These are phyloP conservation scores for Smittium mucronatum DNA, from an alignment of 371 early-diverging fungal genomes.

Conservation along the genomic window DNA sequence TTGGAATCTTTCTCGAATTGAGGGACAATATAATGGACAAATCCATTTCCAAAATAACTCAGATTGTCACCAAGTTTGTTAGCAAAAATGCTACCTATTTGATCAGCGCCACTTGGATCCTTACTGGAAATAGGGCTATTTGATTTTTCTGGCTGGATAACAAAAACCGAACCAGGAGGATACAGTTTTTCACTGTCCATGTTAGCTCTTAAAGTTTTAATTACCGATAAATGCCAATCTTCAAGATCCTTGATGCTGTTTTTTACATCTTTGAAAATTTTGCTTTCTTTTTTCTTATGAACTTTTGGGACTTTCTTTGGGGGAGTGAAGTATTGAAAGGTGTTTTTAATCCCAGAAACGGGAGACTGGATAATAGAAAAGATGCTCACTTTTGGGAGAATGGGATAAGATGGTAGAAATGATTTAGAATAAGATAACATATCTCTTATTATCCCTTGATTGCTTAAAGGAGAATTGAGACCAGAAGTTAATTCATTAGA, in stretches of 20 bases:
- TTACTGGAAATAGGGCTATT: slow-evolving; percentile 10
- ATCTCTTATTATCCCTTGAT: no score
- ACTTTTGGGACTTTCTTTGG: neutral
- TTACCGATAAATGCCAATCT: slow-evolving; percentile 69
- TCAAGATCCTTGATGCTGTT: slow-evolving; percentile 20
- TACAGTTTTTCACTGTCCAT: slow-evolving; percentile 68
- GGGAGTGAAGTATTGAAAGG: no score
- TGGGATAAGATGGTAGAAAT: no score
- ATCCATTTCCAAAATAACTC: neutral
- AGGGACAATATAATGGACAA: neutral
- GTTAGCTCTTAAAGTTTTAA: slow-evolving; percentile 64
- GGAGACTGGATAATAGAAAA: no score
- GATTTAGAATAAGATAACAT: no score
- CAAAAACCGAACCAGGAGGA: slow-evolving; percentile 58
- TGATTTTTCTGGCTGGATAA: slow-evolving; percentile 33
- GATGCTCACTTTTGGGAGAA: no score
- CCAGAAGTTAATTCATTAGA: no score
- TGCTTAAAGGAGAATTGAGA: no score
- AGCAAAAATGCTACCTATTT: slow-evolving; percentile 20
- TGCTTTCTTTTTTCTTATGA: neutral
- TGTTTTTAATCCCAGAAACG: no score
- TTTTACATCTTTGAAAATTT: slow-evolving; percentile 1
- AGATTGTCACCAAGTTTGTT: neutral
- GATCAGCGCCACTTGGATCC: slow-evolving; percentile 11
- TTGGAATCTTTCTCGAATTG: slow-evolving; percentile 12